phyloP scores from a whole-genome alignment of 1,139 yeast species.

The Diutina pseudorugosa region DNA sequence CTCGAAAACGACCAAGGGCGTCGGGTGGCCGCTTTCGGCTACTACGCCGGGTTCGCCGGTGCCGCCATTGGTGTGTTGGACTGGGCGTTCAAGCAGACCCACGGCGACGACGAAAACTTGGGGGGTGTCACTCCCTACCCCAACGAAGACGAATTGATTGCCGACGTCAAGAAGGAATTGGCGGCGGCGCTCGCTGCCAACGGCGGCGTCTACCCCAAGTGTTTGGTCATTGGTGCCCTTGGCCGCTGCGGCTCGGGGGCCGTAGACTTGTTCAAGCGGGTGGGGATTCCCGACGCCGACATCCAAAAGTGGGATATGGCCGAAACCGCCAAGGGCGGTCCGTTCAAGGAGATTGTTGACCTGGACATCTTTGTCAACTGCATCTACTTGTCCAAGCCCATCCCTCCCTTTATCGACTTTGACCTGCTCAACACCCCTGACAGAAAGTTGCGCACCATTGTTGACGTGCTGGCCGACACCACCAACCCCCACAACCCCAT shows the following conservation, averaged over 20 bases:
- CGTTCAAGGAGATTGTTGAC: conserved; percentile 80
- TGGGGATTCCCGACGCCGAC: conserved; percentile 79
- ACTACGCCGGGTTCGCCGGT: conserved; percentile 98
- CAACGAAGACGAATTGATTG: conserved; percentile 61
- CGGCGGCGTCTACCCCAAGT: conserved; percentile 62
- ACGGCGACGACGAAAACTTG: conserved; percentile 49
- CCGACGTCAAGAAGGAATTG: conserved; percentile 54
- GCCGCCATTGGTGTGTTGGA: conserved; percentile 92
- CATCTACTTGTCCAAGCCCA: conserved; percentile 86
- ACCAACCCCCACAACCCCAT: conserved; percentile 97
- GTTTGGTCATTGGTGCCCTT: conserved; percentile 87
- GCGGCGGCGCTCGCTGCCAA: conserved; percentile 44
- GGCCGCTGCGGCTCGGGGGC: conserved; percentile 99
- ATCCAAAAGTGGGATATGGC: conserved; percentile 92
- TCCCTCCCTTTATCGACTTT: conserved; percentile 76
- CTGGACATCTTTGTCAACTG: conserved; percentile 91
- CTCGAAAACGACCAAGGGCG: conserved; percentile 90
- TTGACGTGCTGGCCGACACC: conserved; percentile 96
- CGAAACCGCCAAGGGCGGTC: conserved; percentile 96
- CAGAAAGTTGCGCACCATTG: conserved; percentile 82
- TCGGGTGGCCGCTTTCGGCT: conserved; percentile 98
- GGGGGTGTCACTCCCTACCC: conserved; percentile 76
- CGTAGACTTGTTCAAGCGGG: conserved; percentile 63
- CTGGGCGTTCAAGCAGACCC: conserved; percentile 85
- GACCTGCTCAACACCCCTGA: conserved; percentile 49